These are phyloP conservation scores for Odontarrhena argentea DNA, from an alignment of 345 rosid species.

Conservation along the genomic window DNA sequence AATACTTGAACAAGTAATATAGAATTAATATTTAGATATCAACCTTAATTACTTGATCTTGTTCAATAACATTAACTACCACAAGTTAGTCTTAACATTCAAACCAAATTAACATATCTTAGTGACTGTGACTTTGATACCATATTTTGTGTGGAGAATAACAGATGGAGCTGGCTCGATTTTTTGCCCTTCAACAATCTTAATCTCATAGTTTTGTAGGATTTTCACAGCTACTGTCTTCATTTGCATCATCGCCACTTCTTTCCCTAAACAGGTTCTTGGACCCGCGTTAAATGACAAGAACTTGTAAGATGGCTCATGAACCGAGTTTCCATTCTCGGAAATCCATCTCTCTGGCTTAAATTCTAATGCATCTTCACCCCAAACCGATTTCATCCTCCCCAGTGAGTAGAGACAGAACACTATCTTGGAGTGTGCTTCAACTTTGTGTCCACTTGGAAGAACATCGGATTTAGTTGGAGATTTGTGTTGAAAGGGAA, in stretches of 20 bases:
- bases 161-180: slow-evolving; percentile 43
- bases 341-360: slow-evolving; percentile 54
- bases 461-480: slow-evolving; percentile 44
- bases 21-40: no score
- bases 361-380: slow-evolving; percentile 49
- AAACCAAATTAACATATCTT: slow-evolving; percentile 29
- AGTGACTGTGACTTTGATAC: slow-evolving; percentile 46
- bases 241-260: slow-evolving; percentile 59
- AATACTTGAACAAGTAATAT: no score
- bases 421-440: slow-evolving; percentile 35
- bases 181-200: slow-evolving; percentile 45
- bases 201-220: slow-evolving; percentile 46
- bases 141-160: slow-evolving; percentile 56
- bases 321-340: slow-evolving; percentile 33
- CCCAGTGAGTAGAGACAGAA: slow-evolving; percentile 43
- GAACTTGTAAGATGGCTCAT: slow-evolving; percentile 60
- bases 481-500: slow-evolving; percentile 46
- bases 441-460: slow-evolving; percentile 52
- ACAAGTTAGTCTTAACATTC: slow-evolving; percentile 18
- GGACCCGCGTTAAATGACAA: slow-evolving; percentile 67
- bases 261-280: slow-evolving; percentile 63
- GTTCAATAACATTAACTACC: background rate
- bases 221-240: slow-evolving; percentile 50
- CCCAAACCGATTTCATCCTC: slow-evolving; percentile 51
- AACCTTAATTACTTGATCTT: no score